These are phyloP conservation scores for Hypoxylon rubiginosum DNA, from an alignment of 2,329 filamentous ascomycete genomes.

Conservation along the genomic window DNA sequence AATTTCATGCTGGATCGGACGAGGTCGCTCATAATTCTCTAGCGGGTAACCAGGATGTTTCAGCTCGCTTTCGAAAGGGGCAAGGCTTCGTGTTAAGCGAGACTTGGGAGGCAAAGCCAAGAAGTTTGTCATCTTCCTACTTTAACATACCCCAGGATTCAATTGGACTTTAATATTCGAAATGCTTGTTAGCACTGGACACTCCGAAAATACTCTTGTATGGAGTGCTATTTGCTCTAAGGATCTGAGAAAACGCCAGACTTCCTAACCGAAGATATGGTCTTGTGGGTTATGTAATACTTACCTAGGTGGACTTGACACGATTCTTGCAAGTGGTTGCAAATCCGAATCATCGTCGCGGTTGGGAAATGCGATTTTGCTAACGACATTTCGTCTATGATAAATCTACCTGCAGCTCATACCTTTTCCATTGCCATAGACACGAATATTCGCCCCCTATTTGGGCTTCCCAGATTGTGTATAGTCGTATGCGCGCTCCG, in stretches of 20 bases:
- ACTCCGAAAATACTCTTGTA: too few relatives aligned
- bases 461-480: constrained; percentile 33
- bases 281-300: too few relatives aligned
- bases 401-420: background rate
- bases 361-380: background rate
- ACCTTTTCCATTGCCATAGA: background rate
- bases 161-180: too few relatives aligned
- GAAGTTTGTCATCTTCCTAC: background rate
- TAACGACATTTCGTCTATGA: background rate
- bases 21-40: background rate
- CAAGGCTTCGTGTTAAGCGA: background rate
- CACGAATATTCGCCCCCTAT: background rate
- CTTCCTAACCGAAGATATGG: background rate
- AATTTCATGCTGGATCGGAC: background rate
- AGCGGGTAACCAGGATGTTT: background rate
- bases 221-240: too few relatives aligned
- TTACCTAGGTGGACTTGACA: too few relatives aligned
- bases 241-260: too few relatives aligned
- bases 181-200: background rate
- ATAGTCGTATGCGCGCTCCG: constrained; percentile 35
- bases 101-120: background rate
- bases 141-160: too few relatives aligned
- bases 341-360: background rate
- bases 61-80: constrained; percentile 4
- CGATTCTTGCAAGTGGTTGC: too few relatives aligned